These are phyloP conservation scores for Mucor sp. DNA, from an alignment of 371 early-diverging fungal species.

Conservation along the genomic window DNA sequence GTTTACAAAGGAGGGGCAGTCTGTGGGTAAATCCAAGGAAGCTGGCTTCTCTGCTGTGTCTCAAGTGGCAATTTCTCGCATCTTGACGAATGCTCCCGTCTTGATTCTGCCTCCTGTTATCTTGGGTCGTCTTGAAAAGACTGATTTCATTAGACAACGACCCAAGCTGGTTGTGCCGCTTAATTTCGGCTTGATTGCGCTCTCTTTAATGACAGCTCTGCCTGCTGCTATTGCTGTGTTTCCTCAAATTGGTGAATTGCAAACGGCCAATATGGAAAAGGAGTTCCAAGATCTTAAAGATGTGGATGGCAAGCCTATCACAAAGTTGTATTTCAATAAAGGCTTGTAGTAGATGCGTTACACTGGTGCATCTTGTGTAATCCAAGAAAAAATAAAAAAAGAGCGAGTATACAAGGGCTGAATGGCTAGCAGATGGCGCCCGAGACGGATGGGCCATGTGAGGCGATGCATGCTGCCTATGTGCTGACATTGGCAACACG, in stretches of 20 bases:
- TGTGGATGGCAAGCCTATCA: slow-evolving; percentile 55
- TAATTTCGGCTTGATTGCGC: slow-evolving; percentile 69
- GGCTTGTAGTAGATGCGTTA: slow-evolving; percentile 59
- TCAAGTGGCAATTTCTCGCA: slow-evolving; percentile 77
- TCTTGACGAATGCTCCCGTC: slow-evolving; percentile 75
- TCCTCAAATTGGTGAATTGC: slow-evolving; percentile 66
- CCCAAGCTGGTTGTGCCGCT: slow-evolving; percentile 61
- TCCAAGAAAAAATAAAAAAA: not conserved
- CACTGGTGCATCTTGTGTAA: slow-evolving; percentile 1
- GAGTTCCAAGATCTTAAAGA: slow-evolving; percentile 57
- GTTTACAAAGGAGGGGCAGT: slow-evolving; percentile 59
- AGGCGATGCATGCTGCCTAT: not conserved
- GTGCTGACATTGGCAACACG: not conserved
- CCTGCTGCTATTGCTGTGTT: slow-evolving; percentile 83
- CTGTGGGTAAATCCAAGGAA: slow-evolving; percentile 67
- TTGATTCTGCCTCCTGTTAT: slow-evolving; percentile 73
- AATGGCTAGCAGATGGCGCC: no score
- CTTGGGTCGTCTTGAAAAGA: slow-evolving; percentile 64
- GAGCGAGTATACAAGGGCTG: not conserved
- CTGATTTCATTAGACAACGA: slow-evolving; percentile 52
- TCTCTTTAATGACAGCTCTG: slow-evolving; percentile 73
- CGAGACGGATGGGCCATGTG: not conserved
- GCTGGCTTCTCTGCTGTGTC: slow-evolving; percentile 73
- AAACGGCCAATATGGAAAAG: slow-evolving; percentile 46
- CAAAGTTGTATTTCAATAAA: slow-evolving; percentile 70